Evolutionary conservation across 2,329 filamentous ascomycete species (phyloP).

Genomic region (Claviceps capensis): DNA sequence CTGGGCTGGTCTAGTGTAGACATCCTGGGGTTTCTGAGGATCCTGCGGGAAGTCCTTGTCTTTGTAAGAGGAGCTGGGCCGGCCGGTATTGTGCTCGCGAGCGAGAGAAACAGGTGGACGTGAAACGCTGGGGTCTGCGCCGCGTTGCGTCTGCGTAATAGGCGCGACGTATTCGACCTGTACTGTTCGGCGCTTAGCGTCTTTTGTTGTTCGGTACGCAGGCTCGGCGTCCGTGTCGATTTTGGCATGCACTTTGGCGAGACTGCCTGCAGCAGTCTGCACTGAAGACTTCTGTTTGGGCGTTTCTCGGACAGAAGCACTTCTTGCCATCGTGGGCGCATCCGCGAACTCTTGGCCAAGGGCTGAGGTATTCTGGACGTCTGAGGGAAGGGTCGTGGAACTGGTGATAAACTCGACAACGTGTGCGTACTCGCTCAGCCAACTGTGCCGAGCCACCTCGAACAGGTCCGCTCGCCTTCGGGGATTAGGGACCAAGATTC

Average conservation of each 20-base stretch:
- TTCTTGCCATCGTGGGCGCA: slow-evolving; percentile 56
- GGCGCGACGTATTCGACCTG: slow-evolving; percentile 97
- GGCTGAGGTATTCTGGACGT: slow-evolving; percentile 71
- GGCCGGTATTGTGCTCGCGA: slow-evolving; percentile 29
- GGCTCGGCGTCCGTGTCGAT: slow-evolving; percentile 53
- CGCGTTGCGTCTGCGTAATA: slow-evolving; percentile 70
- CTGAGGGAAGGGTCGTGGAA: slow-evolving; percentile 73
- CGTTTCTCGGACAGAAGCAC: slow-evolving; percentile 82
- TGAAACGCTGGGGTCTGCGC: slow-evolving; percentile 22
- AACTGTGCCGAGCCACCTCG: slow-evolving; percentile 94
- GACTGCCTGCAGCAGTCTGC: slow-evolving; percentile 41
- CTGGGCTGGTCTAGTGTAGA: slow-evolving; percentile 22
- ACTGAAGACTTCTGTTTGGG: slow-evolving; percentile 50
- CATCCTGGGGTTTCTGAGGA: slow-evolving; percentile 27
- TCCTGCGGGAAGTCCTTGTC: slow-evolving; percentile 50
- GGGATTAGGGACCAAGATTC: slow-evolving; percentile 90
- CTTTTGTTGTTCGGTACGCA: slow-evolving; percentile 51
- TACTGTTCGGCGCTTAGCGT: slow-evolving; percentile 85
- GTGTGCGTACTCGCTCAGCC: slow-evolving; percentile 94
- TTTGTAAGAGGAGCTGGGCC: slow-evolving; percentile 19
- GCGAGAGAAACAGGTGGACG: slow-evolving; percentile 13
- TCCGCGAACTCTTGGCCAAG: slow-evolving; percentile 42
- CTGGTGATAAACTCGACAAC: slow-evolving; percentile 96
- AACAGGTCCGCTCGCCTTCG: slow-evolving; percentile 91
- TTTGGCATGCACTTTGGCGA: slow-evolving; percentile 60